Evolutionary conservation across 768 basidiomycete species (phyloP), one percentile per base, ranked within the genome.

Genomic region (Auricularia cornea): DNA sequence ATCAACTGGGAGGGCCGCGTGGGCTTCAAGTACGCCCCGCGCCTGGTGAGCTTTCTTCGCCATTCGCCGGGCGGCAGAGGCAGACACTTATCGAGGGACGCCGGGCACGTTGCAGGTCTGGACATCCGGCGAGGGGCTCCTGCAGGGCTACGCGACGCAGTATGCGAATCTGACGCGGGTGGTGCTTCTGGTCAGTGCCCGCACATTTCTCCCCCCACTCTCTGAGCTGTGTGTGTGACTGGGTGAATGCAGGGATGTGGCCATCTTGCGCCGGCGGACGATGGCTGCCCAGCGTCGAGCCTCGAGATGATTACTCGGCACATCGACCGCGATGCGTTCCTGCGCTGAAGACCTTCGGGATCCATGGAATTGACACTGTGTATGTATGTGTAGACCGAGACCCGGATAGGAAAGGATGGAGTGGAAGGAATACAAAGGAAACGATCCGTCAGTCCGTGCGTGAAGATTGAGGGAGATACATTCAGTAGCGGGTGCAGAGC

Each of bases 271-370:
- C 54, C 54, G 6, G 54, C 54, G 16, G 54, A 57, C 30, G 54
- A 57, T 29, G 54, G 54, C 1, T 57, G 54, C 30, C 54, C 54
- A 10, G 54, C 54, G 6, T 16, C 54, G 54, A 57, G 54, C 28
- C 54, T 57, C 6, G 54, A 57, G 54, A 57, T 57, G 54, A 57
- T 57, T 20, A 57, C 54, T 14, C 54, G 54, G 54, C 54, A 57
- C 30, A 57, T 57, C 23, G 54, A 57, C 54, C 23, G 5, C 8
- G 30, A 26, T 26, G 28, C 6, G 6, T 57, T 57, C 30, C 14
- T 57, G 30, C 23, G 20, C 16, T 20, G 23, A 48, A 20, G 6
- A 14, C 35, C 35, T 14, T 10, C 35, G 10, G 10, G 35, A 10
- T 38, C 35, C 35, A 38, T 38, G 8, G 35, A 14, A 38, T 38